These are phyloP conservation scores for Penicillium brevicompactum DNA, from an alignment of 2,329 filamentous ascomycete species.

Conservation along the genomic window DNA sequence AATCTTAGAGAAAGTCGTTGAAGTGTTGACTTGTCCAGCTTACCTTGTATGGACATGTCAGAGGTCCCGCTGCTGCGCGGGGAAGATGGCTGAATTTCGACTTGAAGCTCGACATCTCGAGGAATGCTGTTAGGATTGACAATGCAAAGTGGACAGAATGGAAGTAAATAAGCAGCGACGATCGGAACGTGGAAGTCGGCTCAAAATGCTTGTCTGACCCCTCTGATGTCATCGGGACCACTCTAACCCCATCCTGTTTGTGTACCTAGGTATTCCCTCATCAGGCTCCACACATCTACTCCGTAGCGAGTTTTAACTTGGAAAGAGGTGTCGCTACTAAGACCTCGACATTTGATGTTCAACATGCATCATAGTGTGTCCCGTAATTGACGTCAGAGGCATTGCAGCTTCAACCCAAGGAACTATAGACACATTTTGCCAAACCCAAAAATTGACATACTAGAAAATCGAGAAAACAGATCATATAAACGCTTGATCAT, in stretches of 20 bases:
- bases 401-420: no score
- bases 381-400: not conserved
- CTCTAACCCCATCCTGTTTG: not conserved
- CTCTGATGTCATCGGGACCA: not conserved
- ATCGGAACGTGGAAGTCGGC: not conserved
- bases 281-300: not conserved
- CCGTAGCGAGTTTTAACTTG: no score
- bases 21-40: not conserved
- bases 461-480: not conserved
- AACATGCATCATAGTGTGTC: not conserved
- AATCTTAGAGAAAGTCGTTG: conserved; percentile 38
- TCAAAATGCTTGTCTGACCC: not conserved
- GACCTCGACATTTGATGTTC: not conserved
- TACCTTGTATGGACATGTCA: conserved; percentile 7
- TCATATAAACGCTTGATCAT: not conserved
- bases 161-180: not conserved
- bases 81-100: conserved; percentile 10
- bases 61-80: not conserved
- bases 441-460: not conserved
- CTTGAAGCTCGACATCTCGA: not conserved
- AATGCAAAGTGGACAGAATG: not conserved
- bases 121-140: not conserved
- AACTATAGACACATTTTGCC: no score
- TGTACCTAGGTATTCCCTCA: not conserved
- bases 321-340: no score